These are phyloP conservation scores for Tuber calosporum DNA, from an alignment of 495 filamentous ascomycete species.

Conservation along the genomic window DNA sequence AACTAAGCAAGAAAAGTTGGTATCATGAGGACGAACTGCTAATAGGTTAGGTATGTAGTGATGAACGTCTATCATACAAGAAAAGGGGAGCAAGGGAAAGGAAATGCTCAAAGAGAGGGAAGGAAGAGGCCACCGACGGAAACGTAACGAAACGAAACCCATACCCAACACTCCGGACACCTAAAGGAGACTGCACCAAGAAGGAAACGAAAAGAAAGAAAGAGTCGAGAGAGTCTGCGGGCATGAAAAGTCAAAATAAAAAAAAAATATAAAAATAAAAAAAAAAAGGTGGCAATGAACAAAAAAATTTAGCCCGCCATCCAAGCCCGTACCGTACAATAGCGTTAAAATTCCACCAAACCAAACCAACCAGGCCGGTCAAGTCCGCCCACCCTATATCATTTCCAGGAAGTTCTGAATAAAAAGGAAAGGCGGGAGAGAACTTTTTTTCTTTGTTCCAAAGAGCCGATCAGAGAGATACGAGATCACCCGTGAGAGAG, in stretches of 20 bases:
- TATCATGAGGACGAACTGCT: not conserved
- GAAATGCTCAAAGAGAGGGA: not conserved
- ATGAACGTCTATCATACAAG: not conserved
- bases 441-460: not conserved
- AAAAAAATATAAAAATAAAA: conserved; percentile 11
- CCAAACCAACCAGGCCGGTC: conserved; percentile 6
- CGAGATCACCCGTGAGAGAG: not conserved
- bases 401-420: conserved; percentile 17
- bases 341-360: conserved; percentile 20
- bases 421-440: conserved; percentile 12
- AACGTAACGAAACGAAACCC: conserved; percentile 4
- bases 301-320: conserved; percentile 30
- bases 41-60: not conserved
- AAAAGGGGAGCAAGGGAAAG: not conserved
- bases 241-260: conserved; percentile 9
- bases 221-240: not conserved
- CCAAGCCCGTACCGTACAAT: conserved; percentile 21
- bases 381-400: conserved; percentile 24
- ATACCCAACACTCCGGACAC: not conserved
- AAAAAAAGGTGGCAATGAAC: conserved; percentile 24
- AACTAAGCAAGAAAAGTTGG: not conserved
- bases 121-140: not conserved
- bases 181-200: not conserved
- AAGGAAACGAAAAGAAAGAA: not conserved
- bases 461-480: not conserved